Conservation (phyloP, 805 yeast species). For the Hanseniaspora lindneri region DNA sequence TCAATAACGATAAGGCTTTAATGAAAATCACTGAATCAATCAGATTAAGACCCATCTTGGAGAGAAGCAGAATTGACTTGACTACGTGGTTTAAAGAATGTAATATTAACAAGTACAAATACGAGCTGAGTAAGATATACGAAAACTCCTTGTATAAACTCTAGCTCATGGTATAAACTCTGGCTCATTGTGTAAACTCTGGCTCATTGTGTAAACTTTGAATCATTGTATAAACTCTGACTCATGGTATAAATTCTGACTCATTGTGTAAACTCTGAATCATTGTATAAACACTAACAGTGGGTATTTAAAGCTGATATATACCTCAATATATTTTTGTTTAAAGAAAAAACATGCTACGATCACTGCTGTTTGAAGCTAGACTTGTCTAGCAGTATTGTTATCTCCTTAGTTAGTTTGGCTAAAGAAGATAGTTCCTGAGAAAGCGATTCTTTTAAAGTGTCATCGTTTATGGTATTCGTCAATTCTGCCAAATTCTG, state of each 20-base stretch:
- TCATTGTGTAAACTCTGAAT: no score
- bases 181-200: no score
- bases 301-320: no score
- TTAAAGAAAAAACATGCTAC: no score
- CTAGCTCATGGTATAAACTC: no score
- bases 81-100: slow-evolving; percentile 29
- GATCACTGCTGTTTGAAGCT: slow-evolving; percentile 1
- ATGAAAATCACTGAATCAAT: slow-evolving; percentile 41
- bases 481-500: slow-evolving; percentile 4
- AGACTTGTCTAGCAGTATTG: slow-evolving; percentile 66
- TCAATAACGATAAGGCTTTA: slow-evolving; percentile 18
- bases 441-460: slow-evolving; percentile 58
- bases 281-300: no score
- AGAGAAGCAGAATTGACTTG: slow-evolving; percentile 38
- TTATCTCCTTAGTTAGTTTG: slow-evolving; percentile 81
- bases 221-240: no score
- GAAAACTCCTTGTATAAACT: slow-evolving; percentile 28
- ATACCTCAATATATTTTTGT: no score
- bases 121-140: slow-evolving; percentile 36
- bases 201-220: no score
- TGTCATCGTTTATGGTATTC: slow-evolving; percentile 67
- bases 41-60: slow-evolving; percentile 42
- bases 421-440: slow-evolving; percentile 72
- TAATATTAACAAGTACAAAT: slow-evolving; percentile 33
- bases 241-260: no score